Evolutionary conservation across 768 basidiomycete genomes (phyloP), one percentile per base, ranked within the genome.

Genomic region (Phaffia australis): DNA sequence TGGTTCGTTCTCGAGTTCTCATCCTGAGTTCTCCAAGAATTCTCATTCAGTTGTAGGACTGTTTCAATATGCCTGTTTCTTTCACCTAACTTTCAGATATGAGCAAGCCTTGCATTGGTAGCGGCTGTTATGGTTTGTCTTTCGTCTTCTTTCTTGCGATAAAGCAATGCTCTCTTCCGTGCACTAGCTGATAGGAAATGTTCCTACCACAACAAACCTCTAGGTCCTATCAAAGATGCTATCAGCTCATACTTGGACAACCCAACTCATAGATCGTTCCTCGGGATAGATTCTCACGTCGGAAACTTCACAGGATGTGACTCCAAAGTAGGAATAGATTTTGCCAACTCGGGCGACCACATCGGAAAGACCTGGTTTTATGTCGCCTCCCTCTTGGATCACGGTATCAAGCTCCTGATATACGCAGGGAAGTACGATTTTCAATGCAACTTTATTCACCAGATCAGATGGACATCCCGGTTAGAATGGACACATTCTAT

Each of bases 361-460:
- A 82, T 68, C 80, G 85, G 54, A 80, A 85, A 75, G 76, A 83
- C 77, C 35, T 75, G 72, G 73, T 69, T 75, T 16, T 85, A 87
- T 73, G 83, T 87, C 66, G 78, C 83, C 0, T 81, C 79, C 0
- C 81, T 90, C 50, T 81, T 90, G 6, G 87, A 90, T 65, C 81
- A 87, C n/a, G 85, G 85, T 0, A 76, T 91, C 19, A 82, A 84
- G 7, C 78, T 88, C 46, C 79, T 90, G 51, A 84, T 86, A 56
- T 88, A 88, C 69, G 85, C 84, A 0, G 86, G 86, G 23, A 78
- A 51, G 58, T 42, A 42, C 21, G n/a, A 42, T 25, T 47, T 23
- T 7, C 58, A 47, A 2, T 27, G n/a, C 51, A 58, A 58, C 32
- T 30, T 5, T 35, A 19, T 30, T 27, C 29, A 21, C 19, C 32